Evolutionary conservation across 805 yeast species (phyloP).

Genomic region (Suhomyces xylopsoci): DNA sequence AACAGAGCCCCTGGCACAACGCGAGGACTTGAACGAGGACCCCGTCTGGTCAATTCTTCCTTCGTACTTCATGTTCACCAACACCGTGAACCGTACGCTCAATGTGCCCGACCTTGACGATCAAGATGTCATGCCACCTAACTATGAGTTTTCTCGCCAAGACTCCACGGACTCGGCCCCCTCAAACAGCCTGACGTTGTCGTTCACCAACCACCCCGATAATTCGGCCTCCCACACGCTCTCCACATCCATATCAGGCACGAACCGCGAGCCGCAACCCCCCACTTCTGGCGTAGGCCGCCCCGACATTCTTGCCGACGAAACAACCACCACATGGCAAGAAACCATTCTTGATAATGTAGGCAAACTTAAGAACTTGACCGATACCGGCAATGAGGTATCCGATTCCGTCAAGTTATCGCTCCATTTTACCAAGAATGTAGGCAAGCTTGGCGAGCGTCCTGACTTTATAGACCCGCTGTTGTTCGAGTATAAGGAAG

Average conservation of each 20-base stretch:
- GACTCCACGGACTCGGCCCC: not conserved
- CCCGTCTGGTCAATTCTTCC: constrained; percentile 41
- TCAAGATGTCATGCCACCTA: constrained; percentile 16
- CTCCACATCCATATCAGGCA: not conserved
- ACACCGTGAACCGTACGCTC: constrained; percentile 5
- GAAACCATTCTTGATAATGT: constrained; percentile 39
- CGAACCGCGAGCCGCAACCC: not conserved
- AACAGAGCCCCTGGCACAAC: not conserved
- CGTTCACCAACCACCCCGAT: not conserved
- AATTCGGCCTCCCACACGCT: not conserved
- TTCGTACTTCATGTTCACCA: constrained; percentile 34
- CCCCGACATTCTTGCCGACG: constrained; percentile 31
- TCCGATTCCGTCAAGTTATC: constrained; percentile 26
- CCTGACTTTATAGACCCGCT: constrained; percentile 31
- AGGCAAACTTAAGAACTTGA: constrained; percentile 30
- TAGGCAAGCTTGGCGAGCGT: constrained; percentile 24
- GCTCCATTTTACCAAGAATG: constrained; percentile 33
- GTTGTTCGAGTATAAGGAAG: constrained; percentile 55
- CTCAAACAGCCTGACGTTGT: not conserved
- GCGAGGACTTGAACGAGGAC: constrained; percentile 1
- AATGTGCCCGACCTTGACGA: constrained; percentile 2
- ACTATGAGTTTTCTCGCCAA: constrained; percentile 9
- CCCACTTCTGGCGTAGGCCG: not conserved
- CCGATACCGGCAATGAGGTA: constrained; percentile 23
- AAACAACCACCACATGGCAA: constrained; percentile 30